phyloP scores from a whole-genome alignment of 805 yeast genomes.

The Ogataea nitratoaversa region DNA sequence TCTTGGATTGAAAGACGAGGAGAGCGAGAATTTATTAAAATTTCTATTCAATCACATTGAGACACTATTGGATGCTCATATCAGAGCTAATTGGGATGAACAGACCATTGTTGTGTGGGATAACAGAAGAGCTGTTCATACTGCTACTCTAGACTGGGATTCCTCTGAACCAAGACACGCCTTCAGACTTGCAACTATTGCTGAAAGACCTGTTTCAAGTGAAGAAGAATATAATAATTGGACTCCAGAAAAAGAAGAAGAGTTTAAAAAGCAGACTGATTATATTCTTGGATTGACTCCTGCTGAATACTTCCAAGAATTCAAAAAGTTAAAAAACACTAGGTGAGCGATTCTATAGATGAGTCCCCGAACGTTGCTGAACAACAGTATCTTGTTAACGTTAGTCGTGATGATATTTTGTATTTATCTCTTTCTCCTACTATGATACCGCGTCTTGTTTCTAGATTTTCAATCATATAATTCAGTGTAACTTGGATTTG shows the following conservation, averaged over 20 bases:
- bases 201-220: slow-evolving; percentile 49
- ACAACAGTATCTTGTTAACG: too few species aligned
- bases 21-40: slow-evolving; percentile 52
- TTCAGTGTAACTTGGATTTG: too few species aligned
- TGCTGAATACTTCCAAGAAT: background rate
- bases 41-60: slow-evolving; percentile 47
- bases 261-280: background rate
- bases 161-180: slow-evolving; percentile 59
- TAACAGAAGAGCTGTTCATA: slow-evolving; percentile 59
- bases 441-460: too few species aligned
- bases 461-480: too few species aligned
- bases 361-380: too few species aligned
- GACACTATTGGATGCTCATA: slow-evolving; percentile 49
- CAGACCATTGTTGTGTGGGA: slow-evolving; percentile 68
- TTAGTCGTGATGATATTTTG: too few species aligned
- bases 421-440: too few species aligned
- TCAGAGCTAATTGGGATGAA: slow-evolving; percentile 62
- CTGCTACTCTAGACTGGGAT: slow-evolving; percentile 63
- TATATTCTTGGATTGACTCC: slow-evolving; percentile 27
- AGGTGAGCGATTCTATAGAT: too few species aligned
- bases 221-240: slow-evolving; percentile 15
- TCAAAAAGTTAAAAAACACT: too few species aligned
- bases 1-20: slow-evolving; percentile 63
- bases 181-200: slow-evolving; percentile 61
- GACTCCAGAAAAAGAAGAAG: slow-evolving; percentile 9